Conservation (phyloP, 2,329 filamentous ascomycete genomes). For the Nigrospora osmanthi region DNA sequence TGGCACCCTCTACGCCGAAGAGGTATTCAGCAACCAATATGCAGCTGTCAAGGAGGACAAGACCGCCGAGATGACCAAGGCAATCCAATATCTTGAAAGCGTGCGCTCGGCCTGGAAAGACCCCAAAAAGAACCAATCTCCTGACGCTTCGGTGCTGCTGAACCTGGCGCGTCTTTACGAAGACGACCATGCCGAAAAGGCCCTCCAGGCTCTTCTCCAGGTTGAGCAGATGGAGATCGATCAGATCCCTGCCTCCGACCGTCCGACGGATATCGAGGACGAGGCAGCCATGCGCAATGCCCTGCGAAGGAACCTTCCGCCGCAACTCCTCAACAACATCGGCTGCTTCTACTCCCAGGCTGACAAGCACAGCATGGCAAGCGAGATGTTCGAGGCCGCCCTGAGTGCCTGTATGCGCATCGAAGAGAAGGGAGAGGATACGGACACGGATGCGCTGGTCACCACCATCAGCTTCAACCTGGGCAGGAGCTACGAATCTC, state of each 20-base stretch:
- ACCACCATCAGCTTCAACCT: slow-evolving; percentile 97
- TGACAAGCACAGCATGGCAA: slow-evolving; percentile 72
- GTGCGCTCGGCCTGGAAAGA: slow-evolving; percentile 91
- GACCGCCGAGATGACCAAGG: slow-evolving; percentile 75
- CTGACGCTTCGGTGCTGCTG: slow-evolving; percentile 80
- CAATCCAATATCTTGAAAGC: slow-evolving; percentile 73
- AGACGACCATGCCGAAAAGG: slow-evolving; percentile 76
- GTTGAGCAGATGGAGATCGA: slow-evolving; percentile 86
- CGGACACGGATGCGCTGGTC: slow-evolving; percentile 84
- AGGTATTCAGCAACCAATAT: slow-evolving; percentile 75
- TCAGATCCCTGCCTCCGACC: slow-evolving; percentile 64
- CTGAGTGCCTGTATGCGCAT: slow-evolving; percentile 80
- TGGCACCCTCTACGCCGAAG: slow-evolving; percentile 87
- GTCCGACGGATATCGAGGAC: slow-evolving; percentile 51
- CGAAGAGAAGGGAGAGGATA: slow-evolving; percentile 63
- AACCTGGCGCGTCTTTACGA: slow-evolving; percentile 93
- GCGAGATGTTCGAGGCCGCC: slow-evolving; percentile 87
- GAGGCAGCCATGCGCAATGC: slow-evolving; percentile 50
- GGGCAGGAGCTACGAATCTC: slow-evolving; percentile 84
- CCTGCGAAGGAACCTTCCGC: slow-evolving; percentile 73
- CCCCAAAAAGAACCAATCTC: slow-evolving; percentile 70
- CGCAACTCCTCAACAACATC: slow-evolving; percentile 93
- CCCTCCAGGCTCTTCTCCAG: slow-evolving; percentile 82
- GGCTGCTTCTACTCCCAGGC: slow-evolving; percentile 90
- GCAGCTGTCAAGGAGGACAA: slow-evolving; percentile 78